Evolutionary conservation across 306 rosid species (phyloP), one percentile per base, ranked within the genome.

Genomic region (Quercus robur): DNA sequence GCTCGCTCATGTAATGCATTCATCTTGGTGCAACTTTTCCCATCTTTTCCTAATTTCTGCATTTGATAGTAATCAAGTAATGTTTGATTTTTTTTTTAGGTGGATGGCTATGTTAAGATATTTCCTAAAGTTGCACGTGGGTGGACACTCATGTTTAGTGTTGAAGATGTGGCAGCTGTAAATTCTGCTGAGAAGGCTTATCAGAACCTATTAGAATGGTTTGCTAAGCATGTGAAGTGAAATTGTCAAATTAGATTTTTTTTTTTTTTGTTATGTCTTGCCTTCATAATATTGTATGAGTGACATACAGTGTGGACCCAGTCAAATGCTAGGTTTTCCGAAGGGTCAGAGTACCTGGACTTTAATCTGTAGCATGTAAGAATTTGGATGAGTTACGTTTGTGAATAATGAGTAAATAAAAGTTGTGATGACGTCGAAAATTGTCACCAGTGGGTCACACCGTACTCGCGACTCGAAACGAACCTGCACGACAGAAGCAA

Each of bases 121-220:
- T 88, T 86, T 59, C 92, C 92, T 0, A 77, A 81, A 71, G 88
- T 88, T 5, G 66, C 74, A 2, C 92, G 86, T 3, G 94, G 91
- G 4, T 88, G 90, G 90, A 84, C 78, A 23, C 63, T 81, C 61
- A 88, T 85, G 82, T 88, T 83, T 76, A 33, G 6, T 5, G 56
- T 18, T 11, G 87, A 79, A 69, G 89, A 84, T 70, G 84, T 77
- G 70, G 77, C 77, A 19, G 86, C 85, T 12, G 81, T 84, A 52
- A 75, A 87, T 58, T 78, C 56, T n/a, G 94, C 94, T 3, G 88
- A 88, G 21, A 87, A 88, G 70, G 85, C 92, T 26, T 84, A 85
- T 82, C 84, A 75, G 75, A 80, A 83, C 85, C 26, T 85, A 78
- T 15, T 86, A 70, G 70, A 74, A 33, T 90, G 94, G 92, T 70